A percentile compares a stretch with the other conserved stretches of the same genome.
Conservation (phyloP, 768 basidiomycete species). For the Phaeotremella skinneri region DNA sequence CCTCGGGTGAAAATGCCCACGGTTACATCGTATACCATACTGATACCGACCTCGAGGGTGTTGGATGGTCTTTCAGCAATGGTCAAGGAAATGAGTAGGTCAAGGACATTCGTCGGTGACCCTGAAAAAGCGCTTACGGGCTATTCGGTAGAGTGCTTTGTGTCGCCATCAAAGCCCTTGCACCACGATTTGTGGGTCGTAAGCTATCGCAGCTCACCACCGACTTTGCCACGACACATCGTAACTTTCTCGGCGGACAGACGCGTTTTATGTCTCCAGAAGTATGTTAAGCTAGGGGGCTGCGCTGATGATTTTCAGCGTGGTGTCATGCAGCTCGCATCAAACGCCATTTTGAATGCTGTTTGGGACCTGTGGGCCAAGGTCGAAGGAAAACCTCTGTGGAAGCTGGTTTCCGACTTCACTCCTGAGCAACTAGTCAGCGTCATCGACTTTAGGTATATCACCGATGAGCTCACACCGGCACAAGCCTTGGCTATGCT, state of each 20-base stretch:
- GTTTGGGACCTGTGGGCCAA: conserved; percentile 67
- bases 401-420: conserved; percentile 87
- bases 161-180: conserved; percentile 25
- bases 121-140: background rate
- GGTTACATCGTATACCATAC: conserved; percentile 33
- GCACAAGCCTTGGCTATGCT: conserved; percentile 80
- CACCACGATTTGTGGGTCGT: conserved; percentile 31
- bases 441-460: conserved; percentile 75
- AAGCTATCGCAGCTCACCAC: conserved; percentile 21
- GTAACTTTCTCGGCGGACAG: conserved; percentile 27
- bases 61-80: conserved; percentile 34
- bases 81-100: conserved; percentile 39
- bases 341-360: conserved; percentile 68
- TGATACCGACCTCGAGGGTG: conserved; percentile 23
- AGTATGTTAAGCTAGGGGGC: background rate
- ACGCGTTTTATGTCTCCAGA: conserved; percentile 39
- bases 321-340: conserved; percentile 40
- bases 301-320: conserved; percentile 3
- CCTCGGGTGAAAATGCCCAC: conserved; percentile 30
- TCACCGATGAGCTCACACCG: conserved; percentile 82
- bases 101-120: too few relatives aligned
- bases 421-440: conserved; percentile 62
- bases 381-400: conserved; percentile 72
- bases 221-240: conserved; percentile 30
- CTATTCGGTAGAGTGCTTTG: conserved; percentile 24